Evolutionary conservation across 2,329 filamentous ascomycete genomes (phyloP), one percentile per base, ranked within the genome.

Genomic region (Talaromyces funiculosus): DNA sequence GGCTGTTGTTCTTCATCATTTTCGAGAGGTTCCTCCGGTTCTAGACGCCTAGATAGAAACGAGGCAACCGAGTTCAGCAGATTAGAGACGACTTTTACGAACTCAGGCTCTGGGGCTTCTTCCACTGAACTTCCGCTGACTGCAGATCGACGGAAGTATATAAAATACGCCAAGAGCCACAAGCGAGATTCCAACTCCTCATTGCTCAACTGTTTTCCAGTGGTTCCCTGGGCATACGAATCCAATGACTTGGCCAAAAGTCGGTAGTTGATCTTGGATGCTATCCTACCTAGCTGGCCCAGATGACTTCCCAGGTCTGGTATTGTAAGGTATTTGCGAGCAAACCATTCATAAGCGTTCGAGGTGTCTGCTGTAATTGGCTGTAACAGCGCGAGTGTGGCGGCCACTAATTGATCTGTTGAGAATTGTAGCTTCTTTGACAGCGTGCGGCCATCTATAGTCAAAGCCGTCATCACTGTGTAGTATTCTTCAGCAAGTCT

Each of bases 161-260:
- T 83, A 62, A 86, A 80, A 63, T 84, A 81, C 24, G 82, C 79
- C 43, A 88, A 75, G 8, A 88, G 73, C 77, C 84, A 86, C 18
- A 86, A 69, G 16, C 81, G 78, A 61, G 72, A 72, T 43, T 77
- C 72, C 9, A 70, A 68, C 62, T 75, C 72, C 24, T 72, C 68
- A 31, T 74, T 55, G 65, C 65, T 58, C 62, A 73, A 63, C 18
- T 71, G 68, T 38, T 42, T 61, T 18, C 43, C 40, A 22, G 16
- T n/a, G 5, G 53, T 38, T 4, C 64, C 66, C 31, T 67, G 69
- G 65, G 69, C 75, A 63, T 66, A 62, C 58, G 69, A 62, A 18
- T 70, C 69, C 57, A 80, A 64, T 2, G 74, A 73, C 40, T 71
- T 71, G 5, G 75, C 73, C 26, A 81, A 66, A 47, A 81, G 67